Conservation (phyloP, 192 early-diverging fungal genomes). For the Piromyces finnis region DNA sequence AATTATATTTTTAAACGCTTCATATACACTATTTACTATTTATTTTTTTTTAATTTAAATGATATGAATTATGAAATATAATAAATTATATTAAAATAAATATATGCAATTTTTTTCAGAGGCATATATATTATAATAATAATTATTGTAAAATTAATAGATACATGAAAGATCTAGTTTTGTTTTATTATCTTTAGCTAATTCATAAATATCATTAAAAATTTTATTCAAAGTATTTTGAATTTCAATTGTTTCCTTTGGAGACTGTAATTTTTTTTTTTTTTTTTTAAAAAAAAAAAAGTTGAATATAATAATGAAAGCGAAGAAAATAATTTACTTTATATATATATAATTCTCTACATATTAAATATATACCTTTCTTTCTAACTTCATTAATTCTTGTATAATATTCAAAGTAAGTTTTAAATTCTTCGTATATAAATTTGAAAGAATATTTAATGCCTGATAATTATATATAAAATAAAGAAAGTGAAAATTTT, state of each 20-base stretch:
- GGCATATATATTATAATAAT: too few relatives aligned
- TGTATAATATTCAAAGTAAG: neutral
- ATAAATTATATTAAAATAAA: too few relatives aligned
- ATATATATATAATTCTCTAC: too few relatives aligned
- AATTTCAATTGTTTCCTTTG: neutral
- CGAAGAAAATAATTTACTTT: too few relatives aligned
- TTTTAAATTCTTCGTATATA: neutral
- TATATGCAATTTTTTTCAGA: too few relatives aligned
- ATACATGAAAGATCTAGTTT: neutral
- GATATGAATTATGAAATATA: too few relatives aligned
- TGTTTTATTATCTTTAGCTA: neutral
- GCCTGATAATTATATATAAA: neutral
- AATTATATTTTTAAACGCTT: constrained; percentile 22
- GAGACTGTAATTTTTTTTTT: neutral
- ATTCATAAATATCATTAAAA: neutral
- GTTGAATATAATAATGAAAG: neutral
- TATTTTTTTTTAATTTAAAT: too few relatives aligned
- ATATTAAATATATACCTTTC: neutral
- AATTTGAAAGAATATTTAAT: neutral
- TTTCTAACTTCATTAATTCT: neutral
- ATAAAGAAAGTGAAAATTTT: too few relatives aligned
- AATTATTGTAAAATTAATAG: neutral
- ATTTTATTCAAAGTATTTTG: neutral
- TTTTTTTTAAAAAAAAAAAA: too few relatives aligned
- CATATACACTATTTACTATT: constrained; percentile 3